These are phyloP conservation scores for Alloteropsis angusta DNA, from an alignment of 202 grass and related monocot species.

Conservation along the genomic window DNA sequence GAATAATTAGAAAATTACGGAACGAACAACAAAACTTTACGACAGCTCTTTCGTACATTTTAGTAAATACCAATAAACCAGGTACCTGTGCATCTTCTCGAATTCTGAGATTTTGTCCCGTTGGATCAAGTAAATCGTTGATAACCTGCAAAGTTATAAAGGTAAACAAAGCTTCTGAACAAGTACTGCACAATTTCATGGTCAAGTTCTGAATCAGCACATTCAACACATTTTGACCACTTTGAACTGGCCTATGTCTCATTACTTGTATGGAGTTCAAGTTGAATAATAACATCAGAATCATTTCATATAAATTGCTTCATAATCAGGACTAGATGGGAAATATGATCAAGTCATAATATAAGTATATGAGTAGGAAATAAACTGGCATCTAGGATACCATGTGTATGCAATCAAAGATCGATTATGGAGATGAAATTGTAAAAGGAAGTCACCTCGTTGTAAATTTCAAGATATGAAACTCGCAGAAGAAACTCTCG, in stretches of 20 bases:
- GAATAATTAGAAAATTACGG: background rate
- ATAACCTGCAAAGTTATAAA: constrained; percentile 63
- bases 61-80: background rate
- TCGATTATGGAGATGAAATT: background rate
- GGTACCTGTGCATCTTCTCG: constrained; percentile 91
- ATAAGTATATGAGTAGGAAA: background rate
- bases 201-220: background rate
- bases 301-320: background rate
- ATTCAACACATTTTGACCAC: constrained; percentile 3
- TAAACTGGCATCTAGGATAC: constrained; percentile 1
- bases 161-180: constrained; percentile 2
- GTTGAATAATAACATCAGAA: constrained; percentile 20
- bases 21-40: too few relatives aligned
- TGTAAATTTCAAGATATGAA: constrained; percentile 99
- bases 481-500: constrained; percentile 97
- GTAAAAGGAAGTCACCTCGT: constrained; percentile 60
- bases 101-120: constrained; percentile 92
- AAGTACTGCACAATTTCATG: background rate
- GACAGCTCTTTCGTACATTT: too few relatives aligned
- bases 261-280: background rate
- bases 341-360: constrained; percentile 13
- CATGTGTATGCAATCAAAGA: background rate
- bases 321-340: constrained; percentile 11
- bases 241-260: background rate
- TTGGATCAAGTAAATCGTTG: constrained; percentile 94